Evolutionary conservation across 495 filamentous ascomycete species (phyloP).

Genomic region (Neurospora tetraspora): DNA sequence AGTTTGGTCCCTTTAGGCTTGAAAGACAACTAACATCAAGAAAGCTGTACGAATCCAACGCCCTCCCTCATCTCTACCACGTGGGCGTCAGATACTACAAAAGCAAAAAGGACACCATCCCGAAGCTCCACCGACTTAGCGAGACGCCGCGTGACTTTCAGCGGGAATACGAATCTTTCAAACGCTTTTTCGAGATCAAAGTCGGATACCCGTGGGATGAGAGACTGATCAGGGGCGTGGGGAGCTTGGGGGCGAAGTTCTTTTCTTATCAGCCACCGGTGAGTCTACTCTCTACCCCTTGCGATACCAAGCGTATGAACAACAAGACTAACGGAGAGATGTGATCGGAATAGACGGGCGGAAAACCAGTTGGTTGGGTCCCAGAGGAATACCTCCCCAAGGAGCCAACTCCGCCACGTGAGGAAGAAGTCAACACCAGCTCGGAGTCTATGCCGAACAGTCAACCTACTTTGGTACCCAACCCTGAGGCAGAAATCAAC

Average conservation of each 20-base stretch:
- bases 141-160: constrained; percentile 15
- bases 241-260: background rate
- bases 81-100: constrained; percentile 29
- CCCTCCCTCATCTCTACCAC: constrained; percentile 32
- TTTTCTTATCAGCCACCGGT: constrained; percentile 32
- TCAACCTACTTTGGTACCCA: background rate
- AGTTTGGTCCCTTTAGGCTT: background rate
- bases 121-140: constrained; percentile 15
- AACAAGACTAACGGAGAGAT: too few relatives aligned
- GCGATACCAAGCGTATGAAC: background rate
- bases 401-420: background rate
- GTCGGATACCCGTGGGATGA: constrained; percentile 48
- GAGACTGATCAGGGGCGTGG: constrained; percentile 21
- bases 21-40: background rate
- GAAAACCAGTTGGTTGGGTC: constrained; percentile 26
- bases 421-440: background rate
- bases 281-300: constrained; percentile 9
- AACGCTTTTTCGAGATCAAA: constrained; percentile 45
- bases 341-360: constrained; percentile 16
- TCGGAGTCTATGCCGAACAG: background rate
- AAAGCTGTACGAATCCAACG: constrained; percentile 39
- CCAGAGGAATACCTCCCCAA: constrained; percentile 3
- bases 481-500: background rate
- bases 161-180: constrained; percentile 37
- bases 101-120: constrained; percentile 15